Conservation (phyloP, 176 grass and related monocot species). For the Triticum aestivum region DNA sequence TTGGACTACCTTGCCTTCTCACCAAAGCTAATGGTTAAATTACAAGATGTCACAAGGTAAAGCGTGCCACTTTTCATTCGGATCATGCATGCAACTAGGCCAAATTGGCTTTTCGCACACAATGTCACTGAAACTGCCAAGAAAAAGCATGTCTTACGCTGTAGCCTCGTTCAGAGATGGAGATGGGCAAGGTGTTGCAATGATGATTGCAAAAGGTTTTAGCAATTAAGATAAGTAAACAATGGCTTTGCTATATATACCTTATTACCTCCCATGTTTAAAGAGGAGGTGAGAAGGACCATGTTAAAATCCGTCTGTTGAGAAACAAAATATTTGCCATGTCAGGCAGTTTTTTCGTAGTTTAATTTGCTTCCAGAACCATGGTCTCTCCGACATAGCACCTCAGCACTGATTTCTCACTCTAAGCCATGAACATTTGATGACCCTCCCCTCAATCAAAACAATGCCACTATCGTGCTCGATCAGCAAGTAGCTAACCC, state of each 20-base stretch:
- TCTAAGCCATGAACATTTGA: background rate
- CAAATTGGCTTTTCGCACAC: background rate
- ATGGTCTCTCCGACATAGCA: background rate
- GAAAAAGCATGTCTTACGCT: background rate
- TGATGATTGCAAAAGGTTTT: background rate
- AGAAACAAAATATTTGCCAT: background rate
- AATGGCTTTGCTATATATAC: background rate
- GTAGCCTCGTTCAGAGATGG: background rate
- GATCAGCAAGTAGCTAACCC: background rate
- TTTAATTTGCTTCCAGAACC: background rate
- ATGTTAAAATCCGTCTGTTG: background rate
- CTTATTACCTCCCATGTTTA: too few relatives aligned
- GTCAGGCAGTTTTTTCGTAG: background rate
- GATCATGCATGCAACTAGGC: background rate
- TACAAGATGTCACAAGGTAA: background rate
- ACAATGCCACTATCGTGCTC: too few relatives aligned
- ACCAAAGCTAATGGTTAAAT: background rate
- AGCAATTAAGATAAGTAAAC: too few relatives aligned
- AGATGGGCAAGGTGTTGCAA: background rate
- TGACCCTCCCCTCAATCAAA: background rate
- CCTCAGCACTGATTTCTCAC: background rate
- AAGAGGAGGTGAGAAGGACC: too few relatives aligned
- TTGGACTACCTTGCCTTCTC: constrained; percentile 25
- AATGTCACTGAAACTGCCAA: background rate
- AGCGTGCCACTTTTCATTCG: background rate